A percentile compares a stretch with the other conserved stretches of the same genome.
Conservation (phyloP, 352 stramenopile genomes). For the Phytopythium oedochilum region DNA sequence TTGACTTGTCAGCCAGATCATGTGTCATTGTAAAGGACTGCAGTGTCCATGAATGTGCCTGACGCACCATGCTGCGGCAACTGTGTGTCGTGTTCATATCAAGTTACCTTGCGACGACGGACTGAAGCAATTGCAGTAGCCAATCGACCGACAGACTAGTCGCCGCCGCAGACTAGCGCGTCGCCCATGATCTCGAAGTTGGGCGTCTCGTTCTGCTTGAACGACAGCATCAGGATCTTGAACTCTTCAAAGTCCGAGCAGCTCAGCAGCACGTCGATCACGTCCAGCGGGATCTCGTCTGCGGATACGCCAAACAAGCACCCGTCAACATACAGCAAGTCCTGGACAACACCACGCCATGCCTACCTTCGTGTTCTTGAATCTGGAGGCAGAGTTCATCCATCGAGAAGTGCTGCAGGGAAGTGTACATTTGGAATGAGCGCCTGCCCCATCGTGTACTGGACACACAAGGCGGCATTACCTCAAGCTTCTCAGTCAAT, state of each 20-base stretch:
- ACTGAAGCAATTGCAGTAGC: too few relatives aligned
- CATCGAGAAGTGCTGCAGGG: slow-evolving; percentile 73
- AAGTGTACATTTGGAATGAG: neutral
- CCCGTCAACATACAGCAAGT: too few relatives aligned
- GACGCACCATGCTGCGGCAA: too few relatives aligned
- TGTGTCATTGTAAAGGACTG: too few relatives aligned
- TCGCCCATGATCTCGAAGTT: slow-evolving; percentile 77
- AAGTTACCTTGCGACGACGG: too few relatives aligned
- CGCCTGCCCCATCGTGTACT: too few relatives aligned
- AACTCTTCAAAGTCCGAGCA: slow-evolving; percentile 87
- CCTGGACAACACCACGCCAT: too few relatives aligned
- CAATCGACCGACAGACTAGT: too few relatives aligned
- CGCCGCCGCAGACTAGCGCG: slow-evolving; percentile 34
- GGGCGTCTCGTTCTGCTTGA: slow-evolving; percentile 78
- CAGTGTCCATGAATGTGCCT: too few relatives aligned
- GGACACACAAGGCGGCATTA: slow-evolving; percentile 10
- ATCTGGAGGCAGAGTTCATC: slow-evolving; percentile 75
- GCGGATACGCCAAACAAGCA: neutral
- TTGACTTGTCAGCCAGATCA: too few relatives aligned
- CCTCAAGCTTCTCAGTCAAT: slow-evolving; percentile 60
- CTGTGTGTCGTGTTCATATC: too few relatives aligned
- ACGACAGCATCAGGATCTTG: slow-evolving; percentile 84
- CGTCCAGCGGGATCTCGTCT: slow-evolving; percentile 76
- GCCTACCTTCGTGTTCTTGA: slow-evolving; percentile 73
- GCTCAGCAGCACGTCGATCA: slow-evolving; percentile 77